These are phyloP conservation scores for Rubus parviflorus DNA, from an alignment of 306 rosid species.

Conservation along the genomic window DNA sequence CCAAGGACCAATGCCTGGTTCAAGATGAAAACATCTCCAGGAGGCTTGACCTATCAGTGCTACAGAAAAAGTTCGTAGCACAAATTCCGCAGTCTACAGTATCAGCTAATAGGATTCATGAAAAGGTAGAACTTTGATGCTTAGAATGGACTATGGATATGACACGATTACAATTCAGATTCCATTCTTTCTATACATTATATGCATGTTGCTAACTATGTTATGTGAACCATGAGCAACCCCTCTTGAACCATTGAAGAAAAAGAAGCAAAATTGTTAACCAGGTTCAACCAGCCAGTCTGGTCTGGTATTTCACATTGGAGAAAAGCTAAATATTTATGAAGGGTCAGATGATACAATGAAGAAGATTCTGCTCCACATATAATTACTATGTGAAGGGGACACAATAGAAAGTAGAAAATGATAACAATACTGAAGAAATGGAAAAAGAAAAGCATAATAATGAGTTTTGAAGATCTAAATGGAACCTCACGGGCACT, in stretches of 20 bases:
- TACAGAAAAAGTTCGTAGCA: conserved; percentile 25
- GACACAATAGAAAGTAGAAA: background rate
- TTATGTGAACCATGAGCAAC: background rate
- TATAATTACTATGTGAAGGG: background rate
- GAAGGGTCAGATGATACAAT: background rate
- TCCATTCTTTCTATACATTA: background rate
- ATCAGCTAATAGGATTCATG: conserved; percentile 33
- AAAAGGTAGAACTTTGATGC: conserved; percentile 50
- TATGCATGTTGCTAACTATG: background rate
- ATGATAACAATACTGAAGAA: background rate
- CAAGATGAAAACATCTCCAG: conserved; percentile 40
- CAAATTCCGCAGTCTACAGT: conserved; percentile 30
- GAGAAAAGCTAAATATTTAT: background rate
- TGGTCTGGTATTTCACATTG: background rate
- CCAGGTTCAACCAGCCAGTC: background rate
- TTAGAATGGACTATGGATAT: conserved; percentile 3
- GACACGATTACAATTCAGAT: background rate
- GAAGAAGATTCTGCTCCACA: conserved; percentile 2
- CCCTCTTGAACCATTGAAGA: background rate
- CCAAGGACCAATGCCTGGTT: conserved; percentile 58
- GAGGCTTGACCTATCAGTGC: conserved; percentile 38
- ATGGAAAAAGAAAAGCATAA: background rate
- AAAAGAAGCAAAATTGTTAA: background rate
- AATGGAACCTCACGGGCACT: background rate
- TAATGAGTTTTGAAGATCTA: background rate